A percentile compares a stretch with the other conserved stretches of the same genome.
Conservation (phyloP, 805 yeast genomes). For the Ogataea haglerorum region DNA sequence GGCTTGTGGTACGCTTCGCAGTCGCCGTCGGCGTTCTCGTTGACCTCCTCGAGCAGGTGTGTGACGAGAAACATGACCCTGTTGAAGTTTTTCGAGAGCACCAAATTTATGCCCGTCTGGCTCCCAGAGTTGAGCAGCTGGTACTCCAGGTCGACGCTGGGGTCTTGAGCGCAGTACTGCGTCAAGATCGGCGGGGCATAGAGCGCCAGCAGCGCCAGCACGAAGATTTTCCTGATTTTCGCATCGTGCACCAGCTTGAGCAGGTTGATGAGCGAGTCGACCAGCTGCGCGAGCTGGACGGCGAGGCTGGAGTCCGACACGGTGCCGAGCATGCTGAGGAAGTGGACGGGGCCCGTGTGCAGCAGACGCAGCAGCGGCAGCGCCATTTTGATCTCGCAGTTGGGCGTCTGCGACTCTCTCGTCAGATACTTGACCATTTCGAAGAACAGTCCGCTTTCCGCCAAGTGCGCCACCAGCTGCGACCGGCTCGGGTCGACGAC, state of each 20-base stretch:
- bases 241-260: slow-evolving; percentile 65
- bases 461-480: slow-evolving; percentile 25
- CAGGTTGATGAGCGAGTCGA: slow-evolving; percentile 27
- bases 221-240: slow-evolving; percentile 55
- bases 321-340: slow-evolving; percentile 34
- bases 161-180: slow-evolving; percentile 17
- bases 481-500: slow-evolving; percentile 20
- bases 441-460: slow-evolving; percentile 44
- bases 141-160: slow-evolving; percentile 20
- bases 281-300: slow-evolving; percentile 15
- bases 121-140: slow-evolving; percentile 27
- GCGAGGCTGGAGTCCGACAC: slow-evolving; percentile 25
- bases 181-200: slow-evolving; percentile 21
- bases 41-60: slow-evolving; percentile 67
- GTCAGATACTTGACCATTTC: slow-evolving; percentile 40
- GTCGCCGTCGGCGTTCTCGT: slow-evolving; percentile 58
- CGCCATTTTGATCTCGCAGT: slow-evolving; percentile 39
- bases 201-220: slow-evolving; percentile 29
- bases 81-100: slow-evolving; percentile 27
- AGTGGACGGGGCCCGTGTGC: slow-evolving; percentile 32
- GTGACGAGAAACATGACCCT: slow-evolving; percentile 24
- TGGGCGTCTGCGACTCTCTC: slow-evolving; percentile 43
- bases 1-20: slow-evolving; percentile 49
- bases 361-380: slow-evolving; percentile 40
- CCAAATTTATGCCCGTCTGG: slow-evolving; percentile 21